Base-by-base conservation (phyloP, 108 stramenopile species). In the Cyclotella cryptica region DNA sequence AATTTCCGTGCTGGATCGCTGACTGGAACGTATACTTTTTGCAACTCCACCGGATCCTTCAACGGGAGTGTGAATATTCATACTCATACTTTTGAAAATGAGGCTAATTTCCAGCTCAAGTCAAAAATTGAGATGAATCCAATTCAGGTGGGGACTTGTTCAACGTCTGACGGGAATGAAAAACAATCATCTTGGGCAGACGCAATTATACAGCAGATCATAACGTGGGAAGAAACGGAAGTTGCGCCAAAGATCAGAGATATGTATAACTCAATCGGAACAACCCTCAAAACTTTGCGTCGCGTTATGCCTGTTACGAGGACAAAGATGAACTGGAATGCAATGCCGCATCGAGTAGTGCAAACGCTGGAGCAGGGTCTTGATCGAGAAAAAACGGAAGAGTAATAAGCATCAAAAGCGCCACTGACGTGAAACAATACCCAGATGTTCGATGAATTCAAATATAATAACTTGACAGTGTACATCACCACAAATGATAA, bases 311-410 rank as follows among this genome's bases (percentile, higher is more conserved):
- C 95, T 14, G 76, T 96, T 68, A 91, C 92, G 10, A 83, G 87
- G 61, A 90, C 89, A 18, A 91, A 89, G 83, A 93, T 96, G 95
- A 91, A 93, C 10, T 96, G 95, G 95, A 90, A 93, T 72, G 83
- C 90, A 17, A 52, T 80, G 49, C 86, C 87, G 7, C 91, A 92
- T 71, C 84, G 88, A 27, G 72, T 87, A 27, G 85, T 87, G 51
- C 85, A 83, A 53, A 87, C 43, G 19, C 65, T 85, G 53, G 61
- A 69, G 21, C 62, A 78, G 62, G 68, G 69, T 51, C 35, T 35
- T 35, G 35, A 35, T 35, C 35, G 35, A 5, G 35, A 35, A 35
- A 35, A 2, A 35, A 5, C 35, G 4, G 35, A 35, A 35, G 35
- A 35, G 6, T 35, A 6, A 35, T 35, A 35, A 6, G 35, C n/a